Evolutionary conservation across 306 rosid genomes (phyloP), one percentile per base, ranked within the genome.

Genomic region (Pueraria montana): DNA sequence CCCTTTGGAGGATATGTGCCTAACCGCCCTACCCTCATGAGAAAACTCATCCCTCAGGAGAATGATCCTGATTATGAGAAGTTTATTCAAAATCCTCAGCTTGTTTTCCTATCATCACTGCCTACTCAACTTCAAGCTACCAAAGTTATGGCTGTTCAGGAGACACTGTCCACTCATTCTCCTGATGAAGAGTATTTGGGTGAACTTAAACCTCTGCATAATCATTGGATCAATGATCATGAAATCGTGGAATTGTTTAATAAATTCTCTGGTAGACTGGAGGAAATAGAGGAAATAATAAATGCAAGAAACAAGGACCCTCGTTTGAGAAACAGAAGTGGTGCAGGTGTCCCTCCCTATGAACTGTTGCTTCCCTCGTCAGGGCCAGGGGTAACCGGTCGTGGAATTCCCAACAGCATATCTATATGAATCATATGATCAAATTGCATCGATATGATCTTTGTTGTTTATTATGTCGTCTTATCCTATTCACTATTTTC

Each of bases 121-220:
- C 96, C 99, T n/a, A 96, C 97, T 52, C 86, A 89, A 77, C 99
- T 96, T 84, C 97, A 96, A 88, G 99, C 99, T 53, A 96, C 99
- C 61, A 96, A 96, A 85, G 83, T 96, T n/a, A 96, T 96, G 99
- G 98, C 99, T 17, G 98, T 96, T 83, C 98, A 92, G 85, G 96
- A 96, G 81, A 94, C 98, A 8, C 83, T 94, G 26, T 94, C 98
- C 4, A 92, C 97, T 26, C 98, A 96, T 85, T 96, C 99, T 3
- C 82, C 99, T 0, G 98, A 96, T 68, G 98, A 96, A 86, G 99
- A 96, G 97, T 96, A 96, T 82, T 87, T 96, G 90, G 99, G 99
- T 48, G 89, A 93, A 84, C 76, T 84, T 53, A 91, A 88, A 72
- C 91, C 59, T 13, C 80, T 89, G n/a, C 90, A 93, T 32, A 7